Evolutionary conservation across 1,284 basidiomycete genomes (phyloP).

Genomic region (Phlebopus sp.): DNA sequence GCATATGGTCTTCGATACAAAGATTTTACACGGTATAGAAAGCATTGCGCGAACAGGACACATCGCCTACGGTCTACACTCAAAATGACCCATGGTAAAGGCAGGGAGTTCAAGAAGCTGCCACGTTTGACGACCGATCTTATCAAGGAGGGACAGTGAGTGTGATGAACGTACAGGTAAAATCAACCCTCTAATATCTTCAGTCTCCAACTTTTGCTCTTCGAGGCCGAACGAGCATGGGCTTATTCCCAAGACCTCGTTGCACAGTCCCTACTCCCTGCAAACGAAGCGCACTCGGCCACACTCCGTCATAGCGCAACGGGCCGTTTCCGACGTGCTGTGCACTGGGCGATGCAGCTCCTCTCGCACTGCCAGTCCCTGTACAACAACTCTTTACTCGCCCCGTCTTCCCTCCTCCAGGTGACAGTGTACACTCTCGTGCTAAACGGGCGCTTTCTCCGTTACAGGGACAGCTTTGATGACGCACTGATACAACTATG

Average conservation of each 20-base stretch:
- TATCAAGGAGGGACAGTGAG: constrained; percentile 80
- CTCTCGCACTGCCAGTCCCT: constrained; percentile 73
- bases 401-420: constrained; percentile 58
- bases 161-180: constrained; percentile 15
- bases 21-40: constrained; percentile 77
- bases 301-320: constrained; percentile 72
- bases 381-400: constrained; percentile 49
- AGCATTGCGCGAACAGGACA: constrained; percentile 87
- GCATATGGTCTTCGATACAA: constrained; percentile 90
- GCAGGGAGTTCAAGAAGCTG: constrained; percentile 84
- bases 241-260: constrained; percentile 83
- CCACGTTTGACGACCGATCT: constrained; percentile 61
- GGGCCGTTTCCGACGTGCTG: constrained; percentile 79
- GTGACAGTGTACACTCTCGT: constrained; percentile 67
- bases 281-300: constrained; percentile 49
- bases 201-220: constrained; percentile 80
- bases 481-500: constrained; percentile 76
- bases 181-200: constrained; percentile 7
- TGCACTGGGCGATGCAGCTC: constrained; percentile 81
- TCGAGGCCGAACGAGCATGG: constrained; percentile 92
- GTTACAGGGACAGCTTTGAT: constrained; percentile 74
- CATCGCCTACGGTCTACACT: constrained; percentile 84
- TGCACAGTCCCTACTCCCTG: constrained; percentile 50
- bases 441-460: constrained; percentile 71
- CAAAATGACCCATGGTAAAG: constrained; percentile 86